A percentile compares a stretch with the other conserved stretches of the same genome.
phyloP scores from a whole-genome alignment of 208 protist species.

The Crithidia mellificae region DNA sequence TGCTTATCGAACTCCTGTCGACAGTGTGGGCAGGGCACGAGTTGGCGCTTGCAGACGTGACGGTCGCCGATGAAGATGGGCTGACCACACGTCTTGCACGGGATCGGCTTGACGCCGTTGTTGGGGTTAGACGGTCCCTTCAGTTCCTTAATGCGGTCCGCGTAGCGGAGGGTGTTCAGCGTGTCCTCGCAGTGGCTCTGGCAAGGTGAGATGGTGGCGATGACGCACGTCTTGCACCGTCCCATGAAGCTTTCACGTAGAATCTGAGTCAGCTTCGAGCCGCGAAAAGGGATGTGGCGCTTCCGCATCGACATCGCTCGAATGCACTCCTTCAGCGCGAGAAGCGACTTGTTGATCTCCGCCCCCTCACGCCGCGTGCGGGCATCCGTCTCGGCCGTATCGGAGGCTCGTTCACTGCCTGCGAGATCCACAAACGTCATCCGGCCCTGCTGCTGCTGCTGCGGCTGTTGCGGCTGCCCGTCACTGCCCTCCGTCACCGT shows the following conservation, averaged over 20 bases:
- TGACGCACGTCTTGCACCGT: conserved; percentile 91
- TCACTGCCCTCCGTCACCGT: conserved; percentile 25
- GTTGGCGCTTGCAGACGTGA: conserved; percentile 70
- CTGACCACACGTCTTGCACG: conserved; percentile 70
- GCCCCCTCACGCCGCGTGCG: conserved; percentile 93
- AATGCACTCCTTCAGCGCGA: conserved; percentile 98
- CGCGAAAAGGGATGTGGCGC: conserved; percentile 95
- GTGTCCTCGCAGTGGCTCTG: conserved; percentile 93
- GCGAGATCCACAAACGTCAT: conserved; percentile 99
- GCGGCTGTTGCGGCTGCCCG: no score
- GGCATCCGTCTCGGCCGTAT: conserved; percentile 88
- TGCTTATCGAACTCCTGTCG: conserved; percentile 63
- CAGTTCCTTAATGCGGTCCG: conserved; percentile 93
- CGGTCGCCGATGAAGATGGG: conserved; percentile 68
- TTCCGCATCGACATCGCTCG: conserved; percentile 91
- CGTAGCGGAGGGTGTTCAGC: conserved; percentile 97
- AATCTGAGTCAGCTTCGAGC: conserved; percentile 96
- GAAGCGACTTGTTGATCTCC: conserved; percentile 98
- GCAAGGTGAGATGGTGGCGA: conserved; percentile 92
- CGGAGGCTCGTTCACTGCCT: conserved; percentile 96
- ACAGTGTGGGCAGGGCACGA: conserved; percentile 72
- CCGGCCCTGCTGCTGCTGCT: conserved; percentile 73
- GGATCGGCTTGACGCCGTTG: conserved; percentile 45
- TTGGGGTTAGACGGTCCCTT: conserved; percentile 38
- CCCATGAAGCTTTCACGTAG: conserved; percentile 95